phyloP scores from a whole-genome alignment of 805 yeast genomes.

The Wickerhamiella allomyrinae region DNA sequence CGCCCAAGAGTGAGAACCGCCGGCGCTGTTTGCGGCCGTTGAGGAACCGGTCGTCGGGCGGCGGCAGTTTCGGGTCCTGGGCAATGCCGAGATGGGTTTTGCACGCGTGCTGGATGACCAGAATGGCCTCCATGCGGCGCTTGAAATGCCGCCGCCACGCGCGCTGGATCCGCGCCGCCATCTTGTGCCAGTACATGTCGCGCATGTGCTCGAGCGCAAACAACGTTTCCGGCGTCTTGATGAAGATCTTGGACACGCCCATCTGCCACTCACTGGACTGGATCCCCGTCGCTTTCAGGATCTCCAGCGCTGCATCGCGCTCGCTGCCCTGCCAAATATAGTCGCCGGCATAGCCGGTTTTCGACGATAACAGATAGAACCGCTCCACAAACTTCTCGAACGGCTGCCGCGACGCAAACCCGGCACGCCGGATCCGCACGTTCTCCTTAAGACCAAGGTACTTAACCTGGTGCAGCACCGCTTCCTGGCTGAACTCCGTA shows the following conservation, averaged over 20 bases:
- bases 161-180: conserved; percentile 95
- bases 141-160: conserved; percentile 83
- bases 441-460: conserved; percentile 93
- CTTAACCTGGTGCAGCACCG: conserved; percentile 89
- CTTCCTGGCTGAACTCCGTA: conserved; percentile 71
- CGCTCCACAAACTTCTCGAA: conserved; percentile 93
- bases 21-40: conserved; percentile 78
- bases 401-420: conserved; percentile 94
- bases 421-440: conserved; percentile 95
- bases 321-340: conserved; percentile 51
- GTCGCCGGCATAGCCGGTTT: conserved; percentile 86
- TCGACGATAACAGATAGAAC: conserved; percentile 72
- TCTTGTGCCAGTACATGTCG: conserved; percentile 93
- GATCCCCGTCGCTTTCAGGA: conserved; percentile 47
- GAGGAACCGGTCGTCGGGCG: conserved; percentile 25
- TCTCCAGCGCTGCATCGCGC: conserved; percentile 38
- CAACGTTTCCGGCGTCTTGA: conserved; percentile 91
- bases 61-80: conserved; percentile 48
- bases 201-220: conserved; percentile 93
- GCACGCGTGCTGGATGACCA: conserved; percentile 62
- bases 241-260: conserved; percentile 84
- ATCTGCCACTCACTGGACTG: conserved; percentile 74
- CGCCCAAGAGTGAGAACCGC: conserved; percentile 72
- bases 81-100: conserved; percentile 76
- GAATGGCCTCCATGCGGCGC: conserved; percentile 77